These are phyloP conservation scores for Lipomyces starkeyi DNA, from an alignment of 805 yeast species.

Conservation along the genomic window DNA sequence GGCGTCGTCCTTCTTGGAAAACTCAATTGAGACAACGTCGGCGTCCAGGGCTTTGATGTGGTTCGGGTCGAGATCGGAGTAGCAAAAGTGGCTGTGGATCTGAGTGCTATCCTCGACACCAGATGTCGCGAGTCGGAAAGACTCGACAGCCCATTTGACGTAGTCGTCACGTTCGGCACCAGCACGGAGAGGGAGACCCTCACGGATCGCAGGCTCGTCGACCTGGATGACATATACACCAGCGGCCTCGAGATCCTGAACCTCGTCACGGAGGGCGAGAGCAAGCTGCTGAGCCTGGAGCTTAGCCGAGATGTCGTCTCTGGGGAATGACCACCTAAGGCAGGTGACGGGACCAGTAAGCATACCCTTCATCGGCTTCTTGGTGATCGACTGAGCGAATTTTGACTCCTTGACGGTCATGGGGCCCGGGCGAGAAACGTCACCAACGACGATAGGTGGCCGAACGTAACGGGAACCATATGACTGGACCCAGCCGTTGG, in stretches of 20 bases:
- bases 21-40: constrained; percentile 98
- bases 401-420: constrained; percentile 99
- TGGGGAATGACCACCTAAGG: constrained; percentile 99
- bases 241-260: constrained; percentile 95
- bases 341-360: constrained; percentile 99
- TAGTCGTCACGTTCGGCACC: constrained; percentile 96
- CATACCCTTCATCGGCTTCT: constrained; percentile 99
- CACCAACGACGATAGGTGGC: constrained; percentile 99
- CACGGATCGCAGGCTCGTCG: constrained; percentile 99
- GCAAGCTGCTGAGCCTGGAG: constrained; percentile 96
- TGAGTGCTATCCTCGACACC: constrained; percentile 95
- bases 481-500: constrained; percentile 99
- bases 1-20: constrained; percentile 99
- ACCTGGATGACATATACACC: constrained; percentile 98
- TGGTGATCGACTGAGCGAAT: constrained; percentile 95
- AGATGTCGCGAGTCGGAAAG: constrained; percentile 99
- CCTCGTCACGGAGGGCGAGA: constrained; percentile 98
- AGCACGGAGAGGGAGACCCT: constrained; percentile 98
- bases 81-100: constrained; percentile 99
- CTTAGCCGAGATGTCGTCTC: constrained; percentile 94
- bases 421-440: constrained; percentile 96
- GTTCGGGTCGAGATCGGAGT: constrained; percentile 99
- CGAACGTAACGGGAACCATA: constrained; percentile 99
- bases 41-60: constrained; percentile 99
- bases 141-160: constrained; percentile 98